Conservation (phyloP, 2,329 filamentous ascomycete species). For the Myriosclerotinia duriaeana region DNA sequence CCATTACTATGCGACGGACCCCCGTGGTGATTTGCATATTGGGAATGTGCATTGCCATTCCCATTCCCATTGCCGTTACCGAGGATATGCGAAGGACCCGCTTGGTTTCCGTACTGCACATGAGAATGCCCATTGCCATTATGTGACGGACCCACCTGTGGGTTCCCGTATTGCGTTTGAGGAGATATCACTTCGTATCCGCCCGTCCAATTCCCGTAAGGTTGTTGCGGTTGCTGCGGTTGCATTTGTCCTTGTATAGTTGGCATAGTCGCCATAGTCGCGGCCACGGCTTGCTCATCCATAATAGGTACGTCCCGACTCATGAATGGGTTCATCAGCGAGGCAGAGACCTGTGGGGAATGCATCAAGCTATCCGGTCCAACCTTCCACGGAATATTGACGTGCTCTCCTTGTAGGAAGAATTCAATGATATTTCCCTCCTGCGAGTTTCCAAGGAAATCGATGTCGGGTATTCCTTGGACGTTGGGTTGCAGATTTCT, state of each 20-base stretch:
- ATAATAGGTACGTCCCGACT: neutral
- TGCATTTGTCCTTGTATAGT: conserved; percentile 6
- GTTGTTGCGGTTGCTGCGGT: conserved; percentile 3
- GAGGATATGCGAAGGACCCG: neutral
- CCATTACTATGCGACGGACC: neutral
- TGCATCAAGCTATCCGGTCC: conserved; percentile 2
- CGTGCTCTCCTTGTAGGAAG: neutral
- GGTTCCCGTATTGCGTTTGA: neutral
- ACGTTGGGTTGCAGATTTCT: conserved; percentile 1
- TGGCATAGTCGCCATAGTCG: neutral
- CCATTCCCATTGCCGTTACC: neutral
- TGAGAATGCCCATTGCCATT: neutral
- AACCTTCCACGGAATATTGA: conserved; percentile 10
- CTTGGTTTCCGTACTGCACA: neutral
- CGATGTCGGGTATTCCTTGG: neutral
- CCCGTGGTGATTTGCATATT: neutral
- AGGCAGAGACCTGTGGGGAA: neutral
- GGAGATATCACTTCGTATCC: neutral
- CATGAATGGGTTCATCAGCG: neutral
- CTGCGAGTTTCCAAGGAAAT: conserved; percentile 14
- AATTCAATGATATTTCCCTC: conserved; percentile 13
- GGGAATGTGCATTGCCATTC: neutral
- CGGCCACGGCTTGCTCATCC: neutral
- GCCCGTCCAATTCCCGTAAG: conserved; percentile 10
- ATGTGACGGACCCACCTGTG: neutral